Conservation (phyloP, 2,329 filamentous ascomycete genomes). For the Apiospora kogelbergensis region DNA sequence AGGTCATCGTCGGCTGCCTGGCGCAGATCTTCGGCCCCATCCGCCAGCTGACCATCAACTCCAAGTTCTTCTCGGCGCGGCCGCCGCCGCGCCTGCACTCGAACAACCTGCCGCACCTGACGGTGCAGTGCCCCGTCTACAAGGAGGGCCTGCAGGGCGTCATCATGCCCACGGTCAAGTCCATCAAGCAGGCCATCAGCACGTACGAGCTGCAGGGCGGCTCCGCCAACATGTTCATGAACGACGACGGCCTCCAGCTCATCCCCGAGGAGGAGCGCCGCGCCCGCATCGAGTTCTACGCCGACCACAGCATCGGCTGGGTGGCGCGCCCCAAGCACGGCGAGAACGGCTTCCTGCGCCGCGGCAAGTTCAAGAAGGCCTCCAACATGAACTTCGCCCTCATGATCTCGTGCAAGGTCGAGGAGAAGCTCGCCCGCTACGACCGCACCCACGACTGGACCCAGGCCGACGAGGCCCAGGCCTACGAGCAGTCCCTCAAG, state of each 20-base stretch:
- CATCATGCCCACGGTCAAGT: slow-evolving; percentile 75
- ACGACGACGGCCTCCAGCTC: slow-evolving; percentile 73
- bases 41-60: slow-evolving; percentile 71
- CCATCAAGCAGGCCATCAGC: slow-evolving; percentile 74
- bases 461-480: slow-evolving; percentile 45
- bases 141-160: slow-evolving; percentile 78
- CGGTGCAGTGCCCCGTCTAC: slow-evolving; percentile 85
- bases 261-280: slow-evolving; percentile 61
- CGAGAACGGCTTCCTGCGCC: slow-evolving; percentile 56
- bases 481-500: slow-evolving; percentile 50
- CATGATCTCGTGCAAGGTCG: slow-evolving; percentile 60
- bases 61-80: slow-evolving; percentile 78
- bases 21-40: slow-evolving; percentile 77
- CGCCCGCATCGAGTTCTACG: slow-evolving; percentile 67
- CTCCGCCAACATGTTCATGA: slow-evolving; percentile 76
- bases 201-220: slow-evolving; percentile 77
- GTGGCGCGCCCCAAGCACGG: slow-evolving; percentile 65
- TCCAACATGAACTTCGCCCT: slow-evolving; percentile 77
- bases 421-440: slow-evolving; percentile 52
- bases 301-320: slow-evolving; percentile 69
- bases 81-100: slow-evolving; percentile 62
- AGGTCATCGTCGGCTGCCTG: slow-evolving; percentile 75
- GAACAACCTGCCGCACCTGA: slow-evolving; percentile 66
- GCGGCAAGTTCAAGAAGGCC: slow-evolving; percentile 70
- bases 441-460: slow-evolving; percentile 43